Evolutionary conservation across 768 basidiomycete genomes (phyloP), one percentile per base, ranked within the genome.

Genomic region (Cystofilobasidium capitatum): DNA sequence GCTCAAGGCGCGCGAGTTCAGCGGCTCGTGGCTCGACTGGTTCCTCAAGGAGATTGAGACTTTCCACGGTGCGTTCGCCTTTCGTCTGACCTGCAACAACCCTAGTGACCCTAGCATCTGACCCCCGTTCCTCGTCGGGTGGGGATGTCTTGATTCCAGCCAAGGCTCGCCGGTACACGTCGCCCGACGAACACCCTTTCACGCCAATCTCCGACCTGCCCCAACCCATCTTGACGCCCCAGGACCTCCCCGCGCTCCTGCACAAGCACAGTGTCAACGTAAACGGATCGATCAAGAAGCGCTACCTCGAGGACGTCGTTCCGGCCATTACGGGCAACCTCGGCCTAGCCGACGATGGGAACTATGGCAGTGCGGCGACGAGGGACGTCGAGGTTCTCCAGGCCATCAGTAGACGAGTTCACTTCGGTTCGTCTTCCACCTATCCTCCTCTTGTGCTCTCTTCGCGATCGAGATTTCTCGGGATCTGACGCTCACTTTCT

Each of bases 121-220:
- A 22, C 24, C 24, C 20, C 12, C 26, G 58, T 16, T 33, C 10
- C 58, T 24, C 7, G n/a, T 22, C 16, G 24, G 10, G 31, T 31
- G 17, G 26, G 42, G n/a, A 33, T 39, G 3, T 39, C 42, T 36
- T 59, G 24, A n/a, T n/a, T n/a, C n/a, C 75, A 97, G 94, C 75
- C 45, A 69, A 69, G 47, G 68, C 68, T n/a, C 54, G 68, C 7
- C 68, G 68, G 22, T 69, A 69, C 62, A 49, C 62, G n/a, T 69
- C 68, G n/a, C 96, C 96, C 49, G 96, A 99, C 75, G 96, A 99
- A 81, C 91, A 94, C 74, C 92, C 96, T 0, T 99, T 99, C 81
- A 88, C 89, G 3, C 78, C 81, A 0, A 69, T 76, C 31, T 74
- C 78, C 17, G 80, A 84, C 68, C 87, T 99, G 40, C 93, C 96